A percentile compares a stretch with the other conserved stretches of the same genome.
phyloP scores from a whole-genome alignment of 345 rosid genomes.

The Angophora floribunda region DNA sequence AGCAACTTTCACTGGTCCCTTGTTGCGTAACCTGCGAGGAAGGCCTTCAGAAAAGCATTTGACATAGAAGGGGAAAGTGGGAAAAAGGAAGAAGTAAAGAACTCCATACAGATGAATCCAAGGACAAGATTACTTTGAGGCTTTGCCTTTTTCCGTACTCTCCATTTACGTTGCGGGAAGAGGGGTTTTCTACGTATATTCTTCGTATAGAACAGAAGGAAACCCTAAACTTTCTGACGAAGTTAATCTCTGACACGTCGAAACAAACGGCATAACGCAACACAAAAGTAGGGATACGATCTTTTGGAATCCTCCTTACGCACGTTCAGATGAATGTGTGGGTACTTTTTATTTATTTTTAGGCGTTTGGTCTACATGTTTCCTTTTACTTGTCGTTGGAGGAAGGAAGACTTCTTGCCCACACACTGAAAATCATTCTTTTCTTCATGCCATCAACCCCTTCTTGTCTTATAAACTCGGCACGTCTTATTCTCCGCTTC shows the following conservation, averaged over 20 bases:
- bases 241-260: not conserved
- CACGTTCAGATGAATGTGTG: not conserved
- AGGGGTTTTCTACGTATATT: not conserved
- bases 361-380: not conserved
- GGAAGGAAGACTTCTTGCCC: constrained; percentile 2
- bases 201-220: not conserved
- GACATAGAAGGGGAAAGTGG: not conserved
- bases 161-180: not conserved
- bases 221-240: not conserved
- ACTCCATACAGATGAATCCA: not conserved
- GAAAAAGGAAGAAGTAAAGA: not conserved
- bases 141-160: not conserved
- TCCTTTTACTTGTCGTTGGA: not conserved
- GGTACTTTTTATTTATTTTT: too few relatives aligned
- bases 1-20: not conserved
- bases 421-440: not conserved
- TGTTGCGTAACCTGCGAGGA: not conserved
- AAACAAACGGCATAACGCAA: not conserved
- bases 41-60: not conserved
- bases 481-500: not conserved
- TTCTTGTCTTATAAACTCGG: not conserved
- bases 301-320: not conserved
- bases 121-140: not conserved
- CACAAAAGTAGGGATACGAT: not conserved
- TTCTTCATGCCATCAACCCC: not conserved